Base-by-base conservation (phyloP, 306 rosid species). In the Leucaena leucocephala region DNA sequence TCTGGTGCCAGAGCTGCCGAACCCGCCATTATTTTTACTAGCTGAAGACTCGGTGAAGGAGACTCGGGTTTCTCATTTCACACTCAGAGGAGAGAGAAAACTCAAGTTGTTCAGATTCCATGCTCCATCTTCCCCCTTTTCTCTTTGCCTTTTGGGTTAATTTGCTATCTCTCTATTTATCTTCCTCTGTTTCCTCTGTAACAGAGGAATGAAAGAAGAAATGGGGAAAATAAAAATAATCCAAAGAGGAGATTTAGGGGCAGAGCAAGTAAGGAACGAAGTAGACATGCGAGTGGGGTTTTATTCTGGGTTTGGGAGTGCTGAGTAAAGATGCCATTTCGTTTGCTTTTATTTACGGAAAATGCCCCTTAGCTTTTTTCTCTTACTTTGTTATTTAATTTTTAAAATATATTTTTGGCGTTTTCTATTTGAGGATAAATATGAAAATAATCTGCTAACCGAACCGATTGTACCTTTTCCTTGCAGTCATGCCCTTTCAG, bases 181-280 rank as follows among this genome's bases (percentile, higher is more conserved):
- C 67, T 74, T 87, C 87, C 93, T 83, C 94, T 91, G 94, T 87
- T 89, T 82, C 84, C 70, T 40, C 76, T 68, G 77, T 77, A 68
- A 84, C 94, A 88, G 88, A 68, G 88, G 88, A 85, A 40, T 33
- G 17, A 58, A 16, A 5, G 40, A 69, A 49, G 68, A 72, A 36
- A 34, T 4, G 59, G 65, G 57, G 84, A 72, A 71, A 71, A 77
- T 5, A 2, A 38, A 10, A 2, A 3, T 58, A 52, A 17, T 16
- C 1, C 22, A n/a, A 17, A 52, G 17, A 4, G 19, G 11, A 48
- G 50, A 72, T 21, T 67, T 17, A 68, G 42, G 84, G 84, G 83
- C 83, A 78, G 84, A 40, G 40, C 69, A 42, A 46, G 77, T n/a
- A 83, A n/a, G 82, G 74, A 77, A 22, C 1, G 16, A 72, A 81